Conservation (phyloP, 116 monocot species). For the Cymodocea nodosa region DNA sequence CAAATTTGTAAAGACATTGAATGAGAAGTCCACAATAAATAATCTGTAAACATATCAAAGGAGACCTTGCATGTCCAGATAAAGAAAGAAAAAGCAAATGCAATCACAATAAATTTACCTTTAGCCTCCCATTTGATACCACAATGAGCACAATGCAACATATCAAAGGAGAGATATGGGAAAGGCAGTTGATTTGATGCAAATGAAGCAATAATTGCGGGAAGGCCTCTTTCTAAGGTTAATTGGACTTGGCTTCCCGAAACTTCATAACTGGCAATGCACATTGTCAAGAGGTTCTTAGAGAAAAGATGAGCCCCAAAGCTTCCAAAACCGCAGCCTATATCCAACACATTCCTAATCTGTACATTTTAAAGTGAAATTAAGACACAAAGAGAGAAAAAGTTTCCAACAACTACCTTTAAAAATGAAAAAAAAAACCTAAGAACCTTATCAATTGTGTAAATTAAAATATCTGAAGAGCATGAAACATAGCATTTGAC, state of each 20-base stretch:
- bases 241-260: conserved; percentile 92
- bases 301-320: conserved; percentile 90
- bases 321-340: conserved; percentile 92
- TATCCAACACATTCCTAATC: conserved; percentile 76
- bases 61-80: neutral
- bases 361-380: conserved; percentile 19
- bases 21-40: neutral
- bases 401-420: no score
- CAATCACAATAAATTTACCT: conserved; percentile 24
- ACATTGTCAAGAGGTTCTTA: conserved; percentile 67
- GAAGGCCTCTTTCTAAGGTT: conserved; percentile 91
- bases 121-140: conserved; percentile 79
- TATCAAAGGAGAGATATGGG: conserved; percentile 84
- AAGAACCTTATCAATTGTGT: no score
- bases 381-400: no score
- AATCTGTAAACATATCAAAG: neutral
- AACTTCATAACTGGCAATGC: conserved; percentile 79
- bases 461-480: no score
- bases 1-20: neutral
- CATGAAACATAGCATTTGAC: no score
- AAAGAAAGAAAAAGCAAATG: neutral
- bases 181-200: conserved; percentile 68
- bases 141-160: conserved; percentile 86
- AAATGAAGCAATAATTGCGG: conserved; percentile 83
- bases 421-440: no score